Conservation (phyloP, 2,329 filamentous ascomycete species). For the Aspergillus sp. region DNA sequence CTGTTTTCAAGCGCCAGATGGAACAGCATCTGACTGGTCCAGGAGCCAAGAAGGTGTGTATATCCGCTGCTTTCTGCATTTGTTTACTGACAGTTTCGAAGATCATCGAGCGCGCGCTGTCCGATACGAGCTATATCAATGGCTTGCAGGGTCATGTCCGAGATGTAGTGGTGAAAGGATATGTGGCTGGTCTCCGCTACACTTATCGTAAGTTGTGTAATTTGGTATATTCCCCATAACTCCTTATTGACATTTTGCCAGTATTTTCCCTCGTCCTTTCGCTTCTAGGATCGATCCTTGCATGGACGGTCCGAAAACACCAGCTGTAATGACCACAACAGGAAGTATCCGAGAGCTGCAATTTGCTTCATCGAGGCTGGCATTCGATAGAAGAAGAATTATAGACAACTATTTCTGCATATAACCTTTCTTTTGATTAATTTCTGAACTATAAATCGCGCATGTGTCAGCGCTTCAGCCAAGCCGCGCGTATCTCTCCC, state of each 20-base stretch:
- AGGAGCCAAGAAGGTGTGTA: slow-evolving; percentile 24
- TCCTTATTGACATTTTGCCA: background rate
- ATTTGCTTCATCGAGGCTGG: background rate
- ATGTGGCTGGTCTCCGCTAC: slow-evolving; percentile 14
- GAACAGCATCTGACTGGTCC: slow-evolving; percentile 31
- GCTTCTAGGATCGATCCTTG: slow-evolving; percentile 7
- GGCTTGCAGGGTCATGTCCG: slow-evolving; percentile 8
- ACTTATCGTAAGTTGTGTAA: slow-evolving; percentile 11
- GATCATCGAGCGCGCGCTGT: slow-evolving; percentile 15
- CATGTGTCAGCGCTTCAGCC: too few relatives aligned
- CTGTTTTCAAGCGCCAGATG: slow-evolving; percentile 37
- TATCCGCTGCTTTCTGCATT: background rate
- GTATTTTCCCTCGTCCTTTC: slow-evolving; percentile 7
- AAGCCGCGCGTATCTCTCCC: too few relatives aligned
- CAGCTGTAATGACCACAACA: background rate
- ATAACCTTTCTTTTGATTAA: background rate
- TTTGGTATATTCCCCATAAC: background rate
- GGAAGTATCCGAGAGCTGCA: background rate
- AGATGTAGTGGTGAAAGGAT: slow-evolving; percentile 11
- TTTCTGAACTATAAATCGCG: too few relatives aligned
- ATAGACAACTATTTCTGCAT: background rate
- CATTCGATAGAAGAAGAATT: background rate
- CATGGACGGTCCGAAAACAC: slow-evolving; percentile 11
- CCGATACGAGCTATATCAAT: slow-evolving; percentile 13
- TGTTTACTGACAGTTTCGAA: background rate